phyloP scores from a whole-genome alignment of 139 green algal species.

The Monoraphidium neglectum region DNA sequence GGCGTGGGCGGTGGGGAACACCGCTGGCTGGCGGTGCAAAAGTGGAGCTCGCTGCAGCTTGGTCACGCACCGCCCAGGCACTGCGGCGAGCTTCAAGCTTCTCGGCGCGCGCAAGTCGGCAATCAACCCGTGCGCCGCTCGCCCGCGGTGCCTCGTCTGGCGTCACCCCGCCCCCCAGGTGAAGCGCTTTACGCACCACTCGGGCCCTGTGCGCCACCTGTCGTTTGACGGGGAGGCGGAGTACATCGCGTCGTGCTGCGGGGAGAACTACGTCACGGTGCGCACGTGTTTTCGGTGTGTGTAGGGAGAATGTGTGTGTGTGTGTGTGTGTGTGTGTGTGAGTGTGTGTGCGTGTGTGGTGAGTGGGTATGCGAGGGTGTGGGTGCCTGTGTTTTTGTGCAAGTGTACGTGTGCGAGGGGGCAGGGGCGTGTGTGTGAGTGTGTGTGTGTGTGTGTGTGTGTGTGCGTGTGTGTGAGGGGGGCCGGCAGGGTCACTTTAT shows the following conservation, averaged over 20 bases:
- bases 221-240: constrained; percentile 82
- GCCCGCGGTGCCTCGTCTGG: no score
- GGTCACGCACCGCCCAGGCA: no score
- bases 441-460: background rate
- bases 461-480: background rate
- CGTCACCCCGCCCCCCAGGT: constrained; percentile 34
- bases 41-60: no score
- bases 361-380: no score
- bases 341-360: no score
- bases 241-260: constrained; percentile 78
- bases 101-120: background rate
- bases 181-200: constrained; percentile 60
- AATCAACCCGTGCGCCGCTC: background rate
- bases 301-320: no score
- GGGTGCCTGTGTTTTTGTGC: no score
- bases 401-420: no score
- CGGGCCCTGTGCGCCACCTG: constrained; percentile 69
- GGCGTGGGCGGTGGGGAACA: no score
- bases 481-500: no score
- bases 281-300: background rate
- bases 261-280: constrained; percentile 81
- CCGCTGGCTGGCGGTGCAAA: no score
- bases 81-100: background rate
- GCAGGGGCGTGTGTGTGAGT: background rate
- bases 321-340: no score